Conservation (phyloP, 192 early-diverging fungal genomes). For the Phlyctochytrium planicorne region DNA sequence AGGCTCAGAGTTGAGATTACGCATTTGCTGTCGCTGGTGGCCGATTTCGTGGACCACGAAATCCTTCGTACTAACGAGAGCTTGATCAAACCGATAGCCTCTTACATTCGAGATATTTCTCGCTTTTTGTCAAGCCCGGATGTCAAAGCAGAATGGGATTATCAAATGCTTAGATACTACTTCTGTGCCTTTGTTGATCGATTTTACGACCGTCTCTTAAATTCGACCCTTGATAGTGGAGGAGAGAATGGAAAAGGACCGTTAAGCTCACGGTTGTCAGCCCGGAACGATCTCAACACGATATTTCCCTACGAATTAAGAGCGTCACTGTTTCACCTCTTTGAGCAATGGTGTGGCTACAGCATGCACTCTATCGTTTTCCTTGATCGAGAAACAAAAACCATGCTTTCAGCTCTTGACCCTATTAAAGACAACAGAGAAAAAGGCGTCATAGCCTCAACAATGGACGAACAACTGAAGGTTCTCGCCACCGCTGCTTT, state of each 20-base stretch:
- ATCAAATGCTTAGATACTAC: constrained; percentile 81
- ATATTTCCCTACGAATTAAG: constrained; percentile 76
- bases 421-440: constrained; percentile 71
- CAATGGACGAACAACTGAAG: constrained; percentile 77
- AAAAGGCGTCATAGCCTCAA: constrained; percentile 52
- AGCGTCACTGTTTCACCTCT: constrained; percentile 72
- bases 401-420: constrained; percentile 70
- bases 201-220: constrained; percentile 68
- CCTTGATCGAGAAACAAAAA: constrained; percentile 63
- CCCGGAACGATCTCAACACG: not conserved
- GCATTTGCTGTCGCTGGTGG: constrained; percentile 69
- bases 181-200: constrained; percentile 87
- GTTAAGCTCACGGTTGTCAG: not conserved
- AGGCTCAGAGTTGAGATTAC: constrained; percentile 70
- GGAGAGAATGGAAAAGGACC: not conserved
- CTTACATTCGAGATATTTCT: constrained; percentile 51
- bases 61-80: constrained; percentile 57
- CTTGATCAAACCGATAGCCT: constrained; percentile 64
- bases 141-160: constrained; percentile 82
- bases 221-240: constrained; percentile 1
- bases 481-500: constrained; percentile 75
- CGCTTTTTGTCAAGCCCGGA: constrained; percentile 70
- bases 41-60: constrained; percentile 61
- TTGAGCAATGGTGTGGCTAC: constrained; percentile 93
- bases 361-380: constrained; percentile 57